These are phyloP conservation scores for Phaeoacremonium minimum DNA, from an alignment of 2,329 filamentous ascomycete genomes.

Conservation along the genomic window DNA sequence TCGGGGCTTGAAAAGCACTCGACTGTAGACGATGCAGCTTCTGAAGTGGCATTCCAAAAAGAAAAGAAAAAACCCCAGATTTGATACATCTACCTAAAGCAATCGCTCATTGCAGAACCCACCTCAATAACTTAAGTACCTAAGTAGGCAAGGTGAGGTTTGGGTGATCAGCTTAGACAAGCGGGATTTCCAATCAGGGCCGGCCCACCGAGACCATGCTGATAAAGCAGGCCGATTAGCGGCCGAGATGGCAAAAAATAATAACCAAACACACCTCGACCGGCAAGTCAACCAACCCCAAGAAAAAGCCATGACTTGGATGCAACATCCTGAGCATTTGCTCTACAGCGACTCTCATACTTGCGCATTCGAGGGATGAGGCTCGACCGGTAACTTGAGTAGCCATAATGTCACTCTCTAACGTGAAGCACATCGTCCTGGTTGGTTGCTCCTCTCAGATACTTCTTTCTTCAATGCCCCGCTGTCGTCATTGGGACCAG, in stretches of 20 bases:
- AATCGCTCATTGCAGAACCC: too few relatives aligned
- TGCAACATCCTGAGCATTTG: background rate
- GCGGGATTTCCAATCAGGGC: too few relatives aligned
- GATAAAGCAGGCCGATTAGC: background rate
- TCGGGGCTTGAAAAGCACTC: too few relatives aligned
- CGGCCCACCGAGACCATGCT: too few relatives aligned
- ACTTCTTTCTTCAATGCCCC: background rate
- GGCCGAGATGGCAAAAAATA: background rate
- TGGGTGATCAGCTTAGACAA: too few relatives aligned
- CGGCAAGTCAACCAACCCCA: background rate
- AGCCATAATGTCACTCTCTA: constrained; percentile 56
- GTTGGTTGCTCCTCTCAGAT: constrained; percentile 24
- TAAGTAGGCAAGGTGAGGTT: too few relatives aligned
- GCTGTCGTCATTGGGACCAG: background rate
- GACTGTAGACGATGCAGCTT: too few relatives aligned
- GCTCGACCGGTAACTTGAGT: constrained; percentile 1
- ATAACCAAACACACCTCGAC: background rate
- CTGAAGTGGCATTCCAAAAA: too few relatives aligned
- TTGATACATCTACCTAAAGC: too few relatives aligned
- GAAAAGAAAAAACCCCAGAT: too few relatives aligned
- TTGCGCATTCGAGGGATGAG: constrained; percentile 1
- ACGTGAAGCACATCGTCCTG: constrained; percentile 74
- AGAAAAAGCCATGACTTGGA: background rate
- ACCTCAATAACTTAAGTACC: too few relatives aligned
- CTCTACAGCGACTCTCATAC: constrained; percentile 8